Evolutionary conservation across 176 grass and related monocot genomes (phyloP), one percentile per base, ranked within the genome.

Genomic region (Rhipidocladum racemiflorum): DNA sequence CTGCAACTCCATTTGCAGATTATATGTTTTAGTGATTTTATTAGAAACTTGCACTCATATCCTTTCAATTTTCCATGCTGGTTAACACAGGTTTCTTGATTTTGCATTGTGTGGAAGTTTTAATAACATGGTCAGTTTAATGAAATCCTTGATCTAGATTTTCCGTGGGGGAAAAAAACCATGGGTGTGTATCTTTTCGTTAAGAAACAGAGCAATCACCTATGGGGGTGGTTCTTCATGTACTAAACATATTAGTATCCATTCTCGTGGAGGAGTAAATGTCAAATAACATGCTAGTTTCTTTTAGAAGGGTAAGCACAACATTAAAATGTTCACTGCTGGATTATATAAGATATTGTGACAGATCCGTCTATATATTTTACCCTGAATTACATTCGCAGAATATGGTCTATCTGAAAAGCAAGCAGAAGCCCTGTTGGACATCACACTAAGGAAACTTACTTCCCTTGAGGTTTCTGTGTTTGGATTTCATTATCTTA

Each of bases 381-480:
- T 18, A 70, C 76, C 55, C 30, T 63, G 49, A 84, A 83, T 84
- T 88, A n/a, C 24, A 78, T 84, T 46, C 75, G 69, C 75, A 98
- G 95, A 89, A 82, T 97, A 78, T 78, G 67, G 72, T 79, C 84
- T 97, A 63, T 95, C 92, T 78, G 82, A 86, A 74, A 98, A 93
- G 76, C 95, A 98, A 93, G 92, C 95, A 69, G 92, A 93, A 88
- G 90, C 95, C 32, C 69, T 95, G 36, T 80, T 98, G 79, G 95
- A 98, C 81, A 98, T 98, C 67, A 93, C 95, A 70, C 86, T 98
- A 16, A 88, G 91, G 73, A 98, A 95, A 84, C 87, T 98, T 72
- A 98, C 95, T 79, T 89, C 85, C 18, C 89, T 98, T 63, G 95
- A 98, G 92, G 95, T 98, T 88, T 81, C 38, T 72, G 13, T 70